A percentile compares a stretch with the other conserved stretches of the same genome.
Evolutionary conservation across 2,329 filamentous ascomycete species (phyloP).

Genomic region (Trichoderma sp.): DNA sequence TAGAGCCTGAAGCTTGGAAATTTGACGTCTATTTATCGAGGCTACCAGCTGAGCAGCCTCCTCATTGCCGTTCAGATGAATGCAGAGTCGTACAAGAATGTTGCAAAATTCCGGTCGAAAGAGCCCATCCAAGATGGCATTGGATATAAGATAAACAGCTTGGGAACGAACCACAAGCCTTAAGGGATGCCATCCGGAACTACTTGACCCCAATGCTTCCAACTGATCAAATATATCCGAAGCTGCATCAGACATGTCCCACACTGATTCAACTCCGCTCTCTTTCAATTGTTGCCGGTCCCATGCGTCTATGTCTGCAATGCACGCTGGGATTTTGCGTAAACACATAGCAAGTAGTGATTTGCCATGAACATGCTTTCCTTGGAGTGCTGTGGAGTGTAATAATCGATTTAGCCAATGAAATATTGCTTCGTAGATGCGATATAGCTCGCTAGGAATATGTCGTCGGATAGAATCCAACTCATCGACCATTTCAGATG

Average conservation of each 20-base stretch:
- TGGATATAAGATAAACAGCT: constrained; percentile 32
- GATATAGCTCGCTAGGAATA: constrained; percentile 30
- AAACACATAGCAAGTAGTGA: constrained; percentile 42
- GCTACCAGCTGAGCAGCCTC: constrained; percentile 34
- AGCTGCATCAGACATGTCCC: constrained; percentile 32
- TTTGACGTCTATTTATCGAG: constrained; percentile 21
- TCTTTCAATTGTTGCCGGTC: constrained; percentile 31
- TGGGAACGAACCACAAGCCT: constrained; percentile 38
- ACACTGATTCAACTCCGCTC: constrained; percentile 29
- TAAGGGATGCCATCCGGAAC: constrained; percentile 38
- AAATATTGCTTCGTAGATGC: constrained; percentile 38
- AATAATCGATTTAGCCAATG: constrained; percentile 35
- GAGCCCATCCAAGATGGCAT: constrained; percentile 35
- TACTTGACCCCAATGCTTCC: constrained; percentile 34
- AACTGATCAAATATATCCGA: constrained; percentile 39
- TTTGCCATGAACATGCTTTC: constrained; percentile 30
- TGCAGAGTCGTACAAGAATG: constrained; percentile 34
- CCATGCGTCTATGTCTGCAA: constrained; percentile 38
- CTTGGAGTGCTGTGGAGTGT: constrained; percentile 29
- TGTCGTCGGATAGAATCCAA: constrained; percentile 30
- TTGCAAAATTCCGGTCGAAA: constrained; percentile 33
- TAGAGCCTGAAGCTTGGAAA: constrained; percentile 25
- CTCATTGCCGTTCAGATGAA: constrained; percentile 29
- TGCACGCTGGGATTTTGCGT: constrained; percentile 34
- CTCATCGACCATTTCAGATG: constrained; percentile 26